A percentile compares a stretch with the other conserved stretches of the same genome.
These are phyloP conservation scores for Hansenula sp. DNA, from an alignment of 1,139 yeast genomes.

Conservation along the genomic window DNA sequence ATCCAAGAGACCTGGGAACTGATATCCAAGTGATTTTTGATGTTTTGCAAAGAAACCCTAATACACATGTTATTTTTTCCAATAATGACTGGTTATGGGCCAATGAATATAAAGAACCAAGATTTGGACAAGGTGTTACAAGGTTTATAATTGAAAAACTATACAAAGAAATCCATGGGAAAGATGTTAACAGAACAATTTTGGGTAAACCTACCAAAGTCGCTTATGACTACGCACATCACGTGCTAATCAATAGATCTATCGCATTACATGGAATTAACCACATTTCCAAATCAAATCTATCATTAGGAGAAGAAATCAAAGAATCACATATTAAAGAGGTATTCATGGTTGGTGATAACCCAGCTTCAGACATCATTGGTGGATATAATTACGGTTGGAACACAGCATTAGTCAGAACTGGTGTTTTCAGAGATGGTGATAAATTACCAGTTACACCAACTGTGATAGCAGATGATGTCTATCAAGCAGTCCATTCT, in stretches of 20 bases:
- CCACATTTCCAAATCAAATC: slow-evolving; percentile 16
- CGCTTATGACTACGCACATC: slow-evolving; percentile 84
- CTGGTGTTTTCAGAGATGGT: slow-evolving; percentile 82
- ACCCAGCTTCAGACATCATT: slow-evolving; percentile 85
- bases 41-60: slow-evolving; percentile 54
- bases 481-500: slow-evolving; percentile 30
- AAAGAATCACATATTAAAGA: slow-evolving; percentile 25
- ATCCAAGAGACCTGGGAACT: slow-evolving; percentile 86
- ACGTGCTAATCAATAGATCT: slow-evolving; percentile 61
- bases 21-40: slow-evolving; percentile 81
- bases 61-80: slow-evolving; percentile 79
- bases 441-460: slow-evolving; percentile 44
- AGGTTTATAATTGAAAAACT: slow-evolving; percentile 61
- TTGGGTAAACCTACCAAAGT: slow-evolving; percentile 83
- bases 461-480: slow-evolving; percentile 34
- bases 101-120: slow-evolving; percentile 70
- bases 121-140: slow-evolving; percentile 94
- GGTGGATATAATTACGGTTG: slow-evolving; percentile 90
- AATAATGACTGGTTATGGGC: slow-evolving; percentile 92
- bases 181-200: slow-evolving; percentile 49
- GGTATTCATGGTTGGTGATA: slow-evolving; percentile 94
- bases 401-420: slow-evolving; percentile 77
- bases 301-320: slow-evolving; percentile 17
- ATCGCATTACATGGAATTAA: slow-evolving; percentile 27
- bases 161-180: slow-evolving; percentile 51